phyloP scores from a whole-genome alignment of 495 filamentous ascomycete species.

The Darksidea phi region DNA sequence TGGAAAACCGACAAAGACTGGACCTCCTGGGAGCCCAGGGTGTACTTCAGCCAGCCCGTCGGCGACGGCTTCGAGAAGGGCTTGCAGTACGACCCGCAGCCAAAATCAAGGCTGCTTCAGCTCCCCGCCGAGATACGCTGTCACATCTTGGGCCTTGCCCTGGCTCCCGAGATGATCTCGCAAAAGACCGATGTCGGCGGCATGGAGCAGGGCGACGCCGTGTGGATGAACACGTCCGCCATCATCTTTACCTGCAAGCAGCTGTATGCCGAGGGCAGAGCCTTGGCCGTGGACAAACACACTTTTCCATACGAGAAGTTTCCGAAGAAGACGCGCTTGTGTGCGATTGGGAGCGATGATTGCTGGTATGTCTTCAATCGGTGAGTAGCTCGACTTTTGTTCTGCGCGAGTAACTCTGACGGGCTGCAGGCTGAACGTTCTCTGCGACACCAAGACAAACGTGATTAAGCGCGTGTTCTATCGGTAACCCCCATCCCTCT shows the following conservation, averaged over 20 bases:
- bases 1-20: too few relatives aligned
- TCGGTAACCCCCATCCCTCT: neutral
- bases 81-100: slow-evolving; percentile 1
- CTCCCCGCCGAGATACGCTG: slow-evolving; percentile 18
- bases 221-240: slow-evolving; percentile 8
- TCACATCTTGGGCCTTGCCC: slow-evolving; percentile 8
- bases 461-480: slow-evolving; percentile 1
- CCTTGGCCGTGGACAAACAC: slow-evolving; percentile 1
- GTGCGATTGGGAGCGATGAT: neutral
- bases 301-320: slow-evolving; percentile 10
- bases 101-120: neutral
- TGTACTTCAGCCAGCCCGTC: neutral
- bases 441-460: slow-evolving; percentile 5
- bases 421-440: neutral
- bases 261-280: slow-evolving; percentile 16
- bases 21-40: neutral
- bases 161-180: neutral
- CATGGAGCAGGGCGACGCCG: neutral
- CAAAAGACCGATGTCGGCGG: neutral
- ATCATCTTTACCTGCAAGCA: slow-evolving; percentile 23
- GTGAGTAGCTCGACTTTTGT: neutral
- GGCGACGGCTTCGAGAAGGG: slow-evolving; percentile 12
- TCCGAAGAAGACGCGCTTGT: slow-evolving; percentile 10
- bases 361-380: neutral
- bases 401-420: neutral